Evolutionary conservation across 805 yeast species (phyloP), one percentile per base, ranked within the genome.

Genomic region (Metschnikowia colocasiae): DNA sequence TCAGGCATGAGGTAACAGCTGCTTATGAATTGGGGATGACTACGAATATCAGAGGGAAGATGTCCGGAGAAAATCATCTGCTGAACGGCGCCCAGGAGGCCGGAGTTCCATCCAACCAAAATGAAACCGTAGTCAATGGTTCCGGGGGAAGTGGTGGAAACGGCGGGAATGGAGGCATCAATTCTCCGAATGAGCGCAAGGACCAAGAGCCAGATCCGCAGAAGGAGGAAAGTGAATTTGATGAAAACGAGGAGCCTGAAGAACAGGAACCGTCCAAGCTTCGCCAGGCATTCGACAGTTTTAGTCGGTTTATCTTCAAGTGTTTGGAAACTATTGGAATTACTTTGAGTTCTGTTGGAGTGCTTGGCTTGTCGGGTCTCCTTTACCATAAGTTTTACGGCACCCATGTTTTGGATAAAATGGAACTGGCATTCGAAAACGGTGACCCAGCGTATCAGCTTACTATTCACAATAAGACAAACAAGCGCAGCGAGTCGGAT

Each of bases 341-440:
- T 38, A 85, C 91, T 15, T 68, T 85, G 39, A 80, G 87, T 13
- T 82, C 91, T 2, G 63, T 87, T 30, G 73, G 80, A 2, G 79
- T 87, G 31, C 71, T 87, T 15, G 92, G 87, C 0, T 65, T 80
- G 2, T 85, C 92, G 2, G 95, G 95, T 2, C 59, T 80, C n/a
- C 56, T 78, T 12, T 87, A 87, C 60, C 95, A 87, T 59, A 71
- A 73, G 39, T 67, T 78, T 40, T 87, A 87, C 62, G 71, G 76
- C 37, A 41, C 52, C 3, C 85, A 80, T 54, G 89, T 86, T 0
- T 60, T 83, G 19, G 69, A 70, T 42, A 85, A 86, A 60, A 85
- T 87, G 71, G 77, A 78, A 43, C 55, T 56, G 10, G 87, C 94
- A 0, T 86, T 87, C 52, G 82, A 82, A 9, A 73, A 68, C 25